Evolutionary conservation across 2,329 filamentous ascomycete species (phyloP), one percentile per base, ranked within the genome.

Genomic region (Alternaria alternata): DNA sequence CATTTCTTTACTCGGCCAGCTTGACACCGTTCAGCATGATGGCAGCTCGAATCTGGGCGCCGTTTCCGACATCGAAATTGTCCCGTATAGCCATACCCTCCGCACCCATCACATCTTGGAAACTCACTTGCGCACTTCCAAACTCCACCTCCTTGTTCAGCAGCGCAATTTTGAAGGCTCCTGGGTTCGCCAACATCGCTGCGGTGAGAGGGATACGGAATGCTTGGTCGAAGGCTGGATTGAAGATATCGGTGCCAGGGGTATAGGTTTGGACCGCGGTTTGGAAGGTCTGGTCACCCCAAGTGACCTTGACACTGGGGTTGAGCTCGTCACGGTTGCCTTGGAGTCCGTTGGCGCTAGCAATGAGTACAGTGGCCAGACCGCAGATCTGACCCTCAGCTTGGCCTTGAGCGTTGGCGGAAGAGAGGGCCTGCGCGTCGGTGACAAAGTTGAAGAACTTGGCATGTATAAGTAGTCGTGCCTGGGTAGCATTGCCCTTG

Each of bases 231-330:
- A 83, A 84, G 2, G 77, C 72, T 3, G 82, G 82, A 65, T 83
- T 84, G 73, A 81, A 81, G 62, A 84, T 82, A 51, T 84, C 82
- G 3, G 70, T 78, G 2, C 82, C 82, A 0, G 81, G 81, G 2
- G 72, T 75, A 66, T 84, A 82, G 0, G 75, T 69, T 72, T 82
- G 81, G 55, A 76, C 71, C 1, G 75, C 78, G 0, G 82, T 84
- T 51, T 69, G 71, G 75, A 81, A 83, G 22, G 75, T 73, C 62
- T 79, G 77, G 8, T 56, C 72, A 16, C 80, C 80, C 79, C 79
- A 83, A 0, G 75, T 72, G 1, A 84, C 75, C 66, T 79, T 78
- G 53, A 84, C 76, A 65, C 81, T 83, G 28, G 82, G 82, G 52
- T 80, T 80, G 14, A 84, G 71, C 54, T 81, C 76, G 18, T 82